phyloP scores from a whole-genome alignment of 2,329 filamentous ascomycete genomes.

The Pyrenochaeta sp. region DNA sequence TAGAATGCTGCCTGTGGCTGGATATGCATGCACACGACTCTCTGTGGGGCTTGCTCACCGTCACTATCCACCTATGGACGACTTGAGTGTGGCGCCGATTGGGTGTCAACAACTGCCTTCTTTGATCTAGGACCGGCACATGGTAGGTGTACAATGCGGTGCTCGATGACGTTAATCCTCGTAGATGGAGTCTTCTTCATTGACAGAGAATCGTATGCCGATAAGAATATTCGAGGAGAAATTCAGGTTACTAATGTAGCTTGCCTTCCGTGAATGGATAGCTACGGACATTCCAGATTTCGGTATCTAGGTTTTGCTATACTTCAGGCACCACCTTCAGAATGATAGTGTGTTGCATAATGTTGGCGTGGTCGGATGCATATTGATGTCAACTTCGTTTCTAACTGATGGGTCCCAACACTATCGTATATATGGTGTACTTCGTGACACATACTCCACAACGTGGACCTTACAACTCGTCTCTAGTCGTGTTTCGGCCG shows the following conservation, averaged over 20 bases:
- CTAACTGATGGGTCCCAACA: background rate
- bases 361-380: no score
- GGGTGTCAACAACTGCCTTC: conserved; percentile 10
- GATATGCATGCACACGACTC: conserved; percentile 17
- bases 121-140: conserved; percentile 10
- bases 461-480: background rate
- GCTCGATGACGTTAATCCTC: conserved; percentile 11
- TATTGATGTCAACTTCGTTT: no score
- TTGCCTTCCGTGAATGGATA: no score
- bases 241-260: no score
- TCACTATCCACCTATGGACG: background rate
- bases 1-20: conserved; percentile 8
- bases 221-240: no score
- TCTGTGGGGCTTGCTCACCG: conserved; percentile 16
- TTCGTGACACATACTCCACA: background rate
- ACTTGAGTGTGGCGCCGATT: conserved; percentile 15
- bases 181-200: no score
- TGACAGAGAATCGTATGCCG: no score
- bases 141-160: conserved; percentile 7
- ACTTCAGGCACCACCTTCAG: no score
- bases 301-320: no score
- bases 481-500: background rate
- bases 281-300: no score
- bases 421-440: background rate
- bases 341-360: no score